Conservation (phyloP, 495 filamentous ascomycete genomes). For the Lasiosphaeria hispida region DNA sequence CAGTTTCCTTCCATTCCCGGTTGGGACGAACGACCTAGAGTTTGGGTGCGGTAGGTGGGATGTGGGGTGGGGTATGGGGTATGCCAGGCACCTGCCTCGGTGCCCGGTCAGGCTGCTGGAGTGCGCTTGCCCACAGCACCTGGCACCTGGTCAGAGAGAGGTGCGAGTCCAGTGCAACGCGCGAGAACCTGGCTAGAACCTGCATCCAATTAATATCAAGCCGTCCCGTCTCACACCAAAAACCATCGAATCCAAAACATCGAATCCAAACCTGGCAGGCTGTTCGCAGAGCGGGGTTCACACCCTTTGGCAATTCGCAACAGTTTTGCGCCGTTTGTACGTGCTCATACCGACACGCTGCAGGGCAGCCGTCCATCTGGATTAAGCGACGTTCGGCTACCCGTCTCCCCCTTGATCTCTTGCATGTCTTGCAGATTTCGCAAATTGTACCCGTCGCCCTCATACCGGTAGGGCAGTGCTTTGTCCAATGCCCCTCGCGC, state of each 20-base stretch:
- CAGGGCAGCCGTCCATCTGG: conserved; percentile 6
- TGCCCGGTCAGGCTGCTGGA: too few species aligned
- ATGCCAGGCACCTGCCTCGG: neutral
- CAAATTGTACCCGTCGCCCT: conserved; percentile 16
- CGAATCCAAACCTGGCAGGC: neutral
- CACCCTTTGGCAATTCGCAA: neutral
- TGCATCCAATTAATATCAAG: conserved; percentile 25
- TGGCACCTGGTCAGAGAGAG: conserved; percentile 1
- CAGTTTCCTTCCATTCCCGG: too few species aligned
- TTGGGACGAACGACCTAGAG: too few species aligned
- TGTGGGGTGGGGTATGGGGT: too few species aligned
- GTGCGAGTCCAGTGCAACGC: neutral
- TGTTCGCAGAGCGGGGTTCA: neutral
- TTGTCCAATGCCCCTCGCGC: neutral
- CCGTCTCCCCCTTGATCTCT: neutral
- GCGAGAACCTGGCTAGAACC: neutral
- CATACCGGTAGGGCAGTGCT: conserved; percentile 24
- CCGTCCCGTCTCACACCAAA: conserved; percentile 19
- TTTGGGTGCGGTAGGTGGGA: too few species aligned
- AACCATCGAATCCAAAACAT: neutral
- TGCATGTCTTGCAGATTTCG: conserved; percentile 1
- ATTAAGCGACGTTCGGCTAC: conserved; percentile 9
- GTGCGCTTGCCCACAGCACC: too few species aligned
- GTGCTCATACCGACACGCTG: neutral
- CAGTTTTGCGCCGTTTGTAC: neutral